A percentile compares a stretch with the other conserved stretches of the same genome.
phyloP scores from a whole-genome alignment of 2,329 filamentous ascomycete genomes.

The Exophiala bonariae region DNA sequence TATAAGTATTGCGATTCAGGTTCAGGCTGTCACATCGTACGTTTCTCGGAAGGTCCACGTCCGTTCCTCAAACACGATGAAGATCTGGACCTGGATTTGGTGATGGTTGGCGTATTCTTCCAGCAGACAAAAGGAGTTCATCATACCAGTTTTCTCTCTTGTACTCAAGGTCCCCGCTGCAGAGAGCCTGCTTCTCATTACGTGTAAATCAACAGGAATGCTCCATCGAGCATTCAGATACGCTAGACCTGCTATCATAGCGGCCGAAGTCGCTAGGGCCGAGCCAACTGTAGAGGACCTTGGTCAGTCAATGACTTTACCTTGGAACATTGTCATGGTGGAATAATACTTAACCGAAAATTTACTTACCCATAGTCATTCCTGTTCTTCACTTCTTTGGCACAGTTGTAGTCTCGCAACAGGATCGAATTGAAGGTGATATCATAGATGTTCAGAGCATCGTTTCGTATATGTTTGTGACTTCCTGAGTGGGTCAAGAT shows the following conservation, averaged over 20 bases:
- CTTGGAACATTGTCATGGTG: no score
- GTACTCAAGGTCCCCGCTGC: slow-evolving; percentile 41
- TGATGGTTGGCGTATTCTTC: slow-evolving; percentile 65
- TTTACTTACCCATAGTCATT: no score
- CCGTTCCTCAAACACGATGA: slow-evolving; percentile 68
- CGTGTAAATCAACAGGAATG: slow-evolving; percentile 61
- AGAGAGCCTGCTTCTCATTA: slow-evolving; percentile 55
- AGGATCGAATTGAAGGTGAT: no score
- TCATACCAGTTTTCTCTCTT: slow-evolving; percentile 53
- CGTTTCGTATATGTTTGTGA: no score
- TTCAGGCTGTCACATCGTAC: slow-evolving; percentile 73
- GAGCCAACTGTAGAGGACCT: no score
- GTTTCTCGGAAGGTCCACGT: slow-evolving; percentile 71
- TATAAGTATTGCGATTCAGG: slow-evolving; percentile 68
- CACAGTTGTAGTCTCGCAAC: no score
- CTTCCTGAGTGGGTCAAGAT: no score
- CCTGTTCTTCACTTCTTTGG: no score
- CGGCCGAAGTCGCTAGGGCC: no score
- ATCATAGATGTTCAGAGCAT: no score
- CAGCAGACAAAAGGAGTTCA: slow-evolving; percentile 74
- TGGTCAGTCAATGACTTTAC: no score
- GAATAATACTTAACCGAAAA: no score
- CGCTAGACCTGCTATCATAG: slow-evolving; percentile 65
- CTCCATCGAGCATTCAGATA: slow-evolving; percentile 74
- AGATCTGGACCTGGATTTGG: slow-evolving; percentile 50